Evolutionary conservation across 1,139 yeast genomes (phyloP).

Genomic region (Pichia sp.): DNA sequence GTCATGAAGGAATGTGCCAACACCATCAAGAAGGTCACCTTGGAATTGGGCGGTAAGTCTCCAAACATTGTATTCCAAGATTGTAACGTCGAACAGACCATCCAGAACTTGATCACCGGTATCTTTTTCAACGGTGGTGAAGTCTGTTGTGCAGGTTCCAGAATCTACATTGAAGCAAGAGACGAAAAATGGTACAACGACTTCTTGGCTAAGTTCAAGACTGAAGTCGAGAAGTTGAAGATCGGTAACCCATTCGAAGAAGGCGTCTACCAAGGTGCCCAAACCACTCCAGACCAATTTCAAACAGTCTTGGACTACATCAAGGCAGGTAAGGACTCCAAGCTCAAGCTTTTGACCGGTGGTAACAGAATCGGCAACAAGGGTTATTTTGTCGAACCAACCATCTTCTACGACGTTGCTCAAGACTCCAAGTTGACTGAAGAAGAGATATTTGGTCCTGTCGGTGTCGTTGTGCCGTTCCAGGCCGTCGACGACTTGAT

Average conservation of each 20-base stretch:
- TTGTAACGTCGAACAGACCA: conserved; percentile 61
- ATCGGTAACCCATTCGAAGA: conserved; percentile 78
- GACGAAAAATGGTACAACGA: conserved; percentile 64
- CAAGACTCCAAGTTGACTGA: conserved; percentile 64
- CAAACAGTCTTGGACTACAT: conserved; percentile 72
- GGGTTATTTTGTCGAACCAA: conserved; percentile 79
- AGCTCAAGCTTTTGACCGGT: conserved; percentile 72
- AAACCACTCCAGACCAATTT: conserved; percentile 70
- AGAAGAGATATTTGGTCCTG: conserved; percentile 89
- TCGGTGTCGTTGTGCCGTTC: conserved; percentile 70
- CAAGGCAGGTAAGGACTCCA: conserved; percentile 67
- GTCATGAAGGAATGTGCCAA: conserved; percentile 70
- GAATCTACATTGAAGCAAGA: conserved; percentile 59
- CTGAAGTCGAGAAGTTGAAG: conserved; percentile 47
- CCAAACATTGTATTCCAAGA: conserved; percentile 76
- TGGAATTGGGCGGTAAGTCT: conserved; percentile 85
- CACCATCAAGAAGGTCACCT: conserved; percentile 71
- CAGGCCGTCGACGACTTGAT: conserved; percentile 67
- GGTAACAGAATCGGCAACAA: conserved; percentile 64
- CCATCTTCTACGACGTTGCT: conserved; percentile 67
- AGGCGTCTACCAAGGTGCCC: conserved; percentile 78
- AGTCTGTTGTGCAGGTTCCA: conserved; percentile 85
- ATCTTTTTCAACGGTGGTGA: conserved; percentile 83
- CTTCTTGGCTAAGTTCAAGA: conserved; percentile 53
- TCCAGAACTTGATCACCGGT: conserved; percentile 55